Evolutionary conservation across 805 yeast genomes (phyloP).

Genomic region (Isabelozyma gotoi): DNA sequence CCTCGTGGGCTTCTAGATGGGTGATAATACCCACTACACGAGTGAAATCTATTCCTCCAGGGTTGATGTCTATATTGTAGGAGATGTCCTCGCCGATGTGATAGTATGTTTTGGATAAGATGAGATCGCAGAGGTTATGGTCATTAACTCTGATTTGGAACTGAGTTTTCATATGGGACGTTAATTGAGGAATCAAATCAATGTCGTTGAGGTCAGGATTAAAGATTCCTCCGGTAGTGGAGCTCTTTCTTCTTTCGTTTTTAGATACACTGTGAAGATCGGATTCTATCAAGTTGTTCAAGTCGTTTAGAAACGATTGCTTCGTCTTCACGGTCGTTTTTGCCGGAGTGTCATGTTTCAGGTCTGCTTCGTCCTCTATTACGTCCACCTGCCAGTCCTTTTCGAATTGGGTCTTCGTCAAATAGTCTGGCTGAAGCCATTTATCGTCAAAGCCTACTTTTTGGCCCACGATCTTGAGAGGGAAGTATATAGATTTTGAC

Average conservation of each 20-base stretch:
- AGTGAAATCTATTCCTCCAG: constrained; percentile 10
- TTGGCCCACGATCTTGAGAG: constrained; percentile 25
- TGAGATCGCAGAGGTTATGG: constrained; percentile 29
- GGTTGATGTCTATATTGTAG: constrained; percentile 29
- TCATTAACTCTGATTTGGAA: constrained; percentile 37
- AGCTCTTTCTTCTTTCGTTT: constrained; percentile 30
- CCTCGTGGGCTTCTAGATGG: constrained; percentile 41
- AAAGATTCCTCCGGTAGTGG: constrained; percentile 1
- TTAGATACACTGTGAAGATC: constrained; percentile 31
- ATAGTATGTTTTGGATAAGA: constrained; percentile 32
- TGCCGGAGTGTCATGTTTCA: constrained; percentile 1
- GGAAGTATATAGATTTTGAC: constrained; percentile 32
- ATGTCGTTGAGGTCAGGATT: background rate
- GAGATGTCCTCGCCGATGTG: constrained; percentile 40
- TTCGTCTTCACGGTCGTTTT: constrained; percentile 4
- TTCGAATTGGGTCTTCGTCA: constrained; percentile 22
- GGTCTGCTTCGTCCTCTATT: constrained; percentile 4
- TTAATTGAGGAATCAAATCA: constrained; percentile 24
- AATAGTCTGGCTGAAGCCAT: constrained; percentile 29
- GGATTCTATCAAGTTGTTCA: constrained; percentile 29
- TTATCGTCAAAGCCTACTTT: constrained; percentile 23
- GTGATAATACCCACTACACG: constrained; percentile 32
- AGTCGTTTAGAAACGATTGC: constrained; percentile 26
- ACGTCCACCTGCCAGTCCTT: constrained; percentile 25
- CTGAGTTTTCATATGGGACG: constrained; percentile 29